Evolutionary conservation across 163 green algal genomes (phyloP).

Genomic region (Trebouxiophyceae sp.): DNA sequence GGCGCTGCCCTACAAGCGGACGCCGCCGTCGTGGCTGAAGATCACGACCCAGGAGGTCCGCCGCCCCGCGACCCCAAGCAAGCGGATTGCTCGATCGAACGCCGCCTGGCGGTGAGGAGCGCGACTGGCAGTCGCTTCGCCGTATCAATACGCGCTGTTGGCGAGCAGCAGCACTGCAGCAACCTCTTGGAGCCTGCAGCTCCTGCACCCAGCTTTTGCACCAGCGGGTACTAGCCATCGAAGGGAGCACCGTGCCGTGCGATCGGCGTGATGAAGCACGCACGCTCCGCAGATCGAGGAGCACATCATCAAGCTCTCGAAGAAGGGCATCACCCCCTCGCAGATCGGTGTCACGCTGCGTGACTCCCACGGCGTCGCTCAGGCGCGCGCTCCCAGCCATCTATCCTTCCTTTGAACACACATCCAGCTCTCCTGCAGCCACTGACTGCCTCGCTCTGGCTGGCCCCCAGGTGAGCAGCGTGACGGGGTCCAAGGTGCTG

Average conservation of each 20-base stretch:
- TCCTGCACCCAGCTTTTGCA: neutral
- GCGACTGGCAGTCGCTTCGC: too few species aligned
- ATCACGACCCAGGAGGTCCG: conserved; percentile 72
- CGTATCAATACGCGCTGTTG: too few species aligned
- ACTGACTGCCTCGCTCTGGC: too few species aligned
- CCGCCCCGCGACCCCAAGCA: neutral
- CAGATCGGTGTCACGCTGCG: conserved; percentile 96
- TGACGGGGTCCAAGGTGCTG: conserved; percentile 96
- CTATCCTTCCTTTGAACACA: too few species aligned
- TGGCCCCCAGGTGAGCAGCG: conserved; percentile 53
- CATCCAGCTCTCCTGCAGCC: too few species aligned
- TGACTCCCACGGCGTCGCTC: conserved; percentile 89
- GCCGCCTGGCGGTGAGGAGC: too few species aligned
- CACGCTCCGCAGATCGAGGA: conserved; percentile 76
- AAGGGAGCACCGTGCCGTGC: too few species aligned
- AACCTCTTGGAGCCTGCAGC: neutral
- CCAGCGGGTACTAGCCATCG: too few species aligned
- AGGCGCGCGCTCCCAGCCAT: too few species aligned
- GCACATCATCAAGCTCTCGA: conserved; percentile 93
- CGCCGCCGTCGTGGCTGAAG: conserved; percentile 91
- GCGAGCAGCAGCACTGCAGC: too few species aligned
- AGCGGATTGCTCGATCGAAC: too few species aligned
- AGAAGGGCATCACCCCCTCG: conserved; percentile 97
- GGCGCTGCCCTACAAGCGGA: conserved; percentile 93
- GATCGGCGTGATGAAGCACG: too few species aligned